Evolutionary conservation across 2,329 filamentous ascomycete species (phyloP).

Genomic region (Huntiella decipiens): DNA sequence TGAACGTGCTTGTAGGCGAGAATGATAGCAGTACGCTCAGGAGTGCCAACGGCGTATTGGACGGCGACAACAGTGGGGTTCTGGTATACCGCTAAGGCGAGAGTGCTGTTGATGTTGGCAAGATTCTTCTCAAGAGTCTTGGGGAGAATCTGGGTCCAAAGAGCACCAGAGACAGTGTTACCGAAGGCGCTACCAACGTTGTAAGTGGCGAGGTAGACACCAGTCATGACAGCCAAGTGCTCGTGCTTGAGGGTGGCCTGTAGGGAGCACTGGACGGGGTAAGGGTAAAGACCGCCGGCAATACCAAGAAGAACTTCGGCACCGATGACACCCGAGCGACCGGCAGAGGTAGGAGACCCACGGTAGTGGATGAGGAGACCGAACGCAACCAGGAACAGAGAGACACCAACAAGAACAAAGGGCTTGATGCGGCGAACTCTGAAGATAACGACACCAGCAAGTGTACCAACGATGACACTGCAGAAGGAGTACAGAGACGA

Average conservation of each 20-base stretch:
- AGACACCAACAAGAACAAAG: conserved; percentile 43
- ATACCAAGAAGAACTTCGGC: conserved; percentile 44
- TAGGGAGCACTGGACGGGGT: conserved; percentile 27
- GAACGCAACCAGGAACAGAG: conserved; percentile 44
- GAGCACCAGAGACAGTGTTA: conserved; percentile 38
- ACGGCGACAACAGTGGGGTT: conserved; percentile 19
- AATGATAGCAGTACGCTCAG: conserved; percentile 25
- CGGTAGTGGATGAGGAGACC: conserved; percentile 45
- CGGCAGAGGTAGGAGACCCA: conserved; percentile 25
- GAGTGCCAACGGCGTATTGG: conserved; percentile 23
- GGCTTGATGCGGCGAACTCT: conserved; percentile 39
- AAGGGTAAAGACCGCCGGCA: conserved; percentile 42
- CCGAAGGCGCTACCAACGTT: conserved; percentile 43
- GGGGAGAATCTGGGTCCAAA: conserved; percentile 42
- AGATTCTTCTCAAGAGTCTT: conserved; percentile 22
- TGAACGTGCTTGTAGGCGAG: conserved; percentile 28
- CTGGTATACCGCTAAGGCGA: conserved; percentile 20
- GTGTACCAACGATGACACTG: conserved; percentile 37
- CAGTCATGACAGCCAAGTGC: conserved; percentile 44
- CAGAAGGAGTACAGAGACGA: conserved; percentile 37
- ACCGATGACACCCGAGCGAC: conserved; percentile 38
- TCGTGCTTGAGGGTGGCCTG: conserved; percentile 26
- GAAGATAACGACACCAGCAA: conserved; percentile 37
- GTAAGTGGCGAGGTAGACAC: conserved; percentile 42
- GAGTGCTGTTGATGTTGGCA: conserved; percentile 19